Conservation (phyloP, 2,329 filamentous ascomycete genomes). For the Penicillium sp. region DNA sequence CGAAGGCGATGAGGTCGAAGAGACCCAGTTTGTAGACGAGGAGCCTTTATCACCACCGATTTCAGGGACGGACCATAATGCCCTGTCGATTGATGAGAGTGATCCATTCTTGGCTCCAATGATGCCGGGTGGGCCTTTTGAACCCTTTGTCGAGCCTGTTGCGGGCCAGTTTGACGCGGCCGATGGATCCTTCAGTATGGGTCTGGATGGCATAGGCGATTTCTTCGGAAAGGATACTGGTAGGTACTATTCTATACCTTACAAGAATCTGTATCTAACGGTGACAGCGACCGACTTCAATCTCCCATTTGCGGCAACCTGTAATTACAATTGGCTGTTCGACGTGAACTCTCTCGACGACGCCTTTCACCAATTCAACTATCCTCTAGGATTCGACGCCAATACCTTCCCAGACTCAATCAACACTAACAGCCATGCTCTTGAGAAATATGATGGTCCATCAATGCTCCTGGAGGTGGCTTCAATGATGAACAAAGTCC, state of each 20-base stretch:
- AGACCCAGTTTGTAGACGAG: slow-evolving; percentile 9
- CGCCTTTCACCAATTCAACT: slow-evolving; percentile 27
- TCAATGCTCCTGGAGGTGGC: slow-evolving; percentile 25
- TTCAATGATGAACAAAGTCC: slow-evolving; percentile 20
- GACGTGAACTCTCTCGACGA: slow-evolving; percentile 43
- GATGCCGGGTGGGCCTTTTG: slow-evolving; percentile 31
- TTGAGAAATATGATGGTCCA: slow-evolving; percentile 20
- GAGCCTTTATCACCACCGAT: slow-evolving; percentile 30
- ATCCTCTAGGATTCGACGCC: slow-evolving; percentile 25
- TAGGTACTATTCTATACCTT: slow-evolving; percentile 15
- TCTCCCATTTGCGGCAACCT: slow-evolving; percentile 62
- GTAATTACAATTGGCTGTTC: slow-evolving; percentile 64
- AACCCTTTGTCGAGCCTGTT: slow-evolving; percentile 33
- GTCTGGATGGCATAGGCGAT: slow-evolving; percentile 42
- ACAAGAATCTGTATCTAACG: background rate
- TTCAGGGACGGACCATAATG: slow-evolving; percentile 24
- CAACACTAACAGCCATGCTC: background rate
- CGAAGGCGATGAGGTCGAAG: background rate
- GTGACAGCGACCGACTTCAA: slow-evolving; percentile 58
- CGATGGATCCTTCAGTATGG: slow-evolving; percentile 30
- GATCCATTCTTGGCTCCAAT: slow-evolving; percentile 32
- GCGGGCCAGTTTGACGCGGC: slow-evolving; percentile 36
- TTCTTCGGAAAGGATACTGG: slow-evolving; percentile 59
- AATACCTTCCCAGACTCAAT: slow-evolving; percentile 21
- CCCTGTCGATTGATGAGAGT: slow-evolving; percentile 23